Percentiles rank a stretch among this genome's conserved stretches.
Evolutionary conservation across 2,329 filamentous ascomycete species (phyloP).

Genomic region (Verticillium tricorpus): DNA sequence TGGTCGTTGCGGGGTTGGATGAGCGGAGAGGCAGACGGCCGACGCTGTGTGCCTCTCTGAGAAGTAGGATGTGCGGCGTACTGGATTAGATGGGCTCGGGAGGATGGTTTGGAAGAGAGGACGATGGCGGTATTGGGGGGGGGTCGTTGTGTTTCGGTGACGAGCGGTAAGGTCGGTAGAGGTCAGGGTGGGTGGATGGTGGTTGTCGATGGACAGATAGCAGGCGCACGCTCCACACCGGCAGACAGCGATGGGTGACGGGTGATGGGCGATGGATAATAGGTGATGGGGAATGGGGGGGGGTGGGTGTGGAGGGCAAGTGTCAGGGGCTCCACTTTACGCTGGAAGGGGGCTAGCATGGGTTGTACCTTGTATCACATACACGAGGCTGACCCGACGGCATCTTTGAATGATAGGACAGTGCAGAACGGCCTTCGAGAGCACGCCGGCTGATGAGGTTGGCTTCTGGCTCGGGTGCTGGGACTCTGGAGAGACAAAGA

Average conservation of each 20-base stretch:
- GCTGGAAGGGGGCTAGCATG: not conserved
- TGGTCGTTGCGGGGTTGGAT: not conserved
- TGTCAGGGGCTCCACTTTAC: not conserved
- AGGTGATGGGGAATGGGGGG: not conserved
- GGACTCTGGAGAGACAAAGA: no score
- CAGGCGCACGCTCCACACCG: not conserved
- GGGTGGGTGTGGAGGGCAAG: not conserved
- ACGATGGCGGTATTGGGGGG: not conserved
- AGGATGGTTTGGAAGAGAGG: not conserved
- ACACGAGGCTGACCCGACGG: not conserved
- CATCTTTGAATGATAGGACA: no score
- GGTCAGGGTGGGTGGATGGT: not conserved
- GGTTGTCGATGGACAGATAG: not conserved
- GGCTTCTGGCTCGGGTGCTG: no score
- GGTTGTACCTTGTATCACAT: not conserved
- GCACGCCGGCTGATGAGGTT: no score
- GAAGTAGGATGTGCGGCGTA: not conserved
- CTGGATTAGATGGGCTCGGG: not conserved
- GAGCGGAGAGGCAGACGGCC: not conserved
- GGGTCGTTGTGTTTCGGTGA: not conserved
- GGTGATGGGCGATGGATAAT: not conserved
- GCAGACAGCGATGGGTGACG: not conserved
- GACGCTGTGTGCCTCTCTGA: not conserved
- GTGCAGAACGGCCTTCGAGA: no score
- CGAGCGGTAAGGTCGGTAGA: not conserved